Base-by-base conservation (phyloP, 306 rosid genomes). In the Quercus bicolor region DNA sequence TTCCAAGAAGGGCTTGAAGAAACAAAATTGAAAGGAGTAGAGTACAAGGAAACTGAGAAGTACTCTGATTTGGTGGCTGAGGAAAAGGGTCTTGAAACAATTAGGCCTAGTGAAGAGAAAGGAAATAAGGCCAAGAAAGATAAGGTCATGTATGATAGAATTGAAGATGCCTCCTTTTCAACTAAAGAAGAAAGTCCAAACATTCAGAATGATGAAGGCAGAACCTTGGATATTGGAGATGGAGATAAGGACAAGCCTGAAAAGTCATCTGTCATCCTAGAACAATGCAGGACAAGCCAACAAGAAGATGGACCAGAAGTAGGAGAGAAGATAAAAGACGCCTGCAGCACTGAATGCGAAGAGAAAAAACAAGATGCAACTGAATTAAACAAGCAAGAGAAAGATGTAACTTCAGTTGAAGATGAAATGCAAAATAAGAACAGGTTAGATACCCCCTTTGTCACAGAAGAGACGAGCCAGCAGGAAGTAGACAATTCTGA, bases 281-380 rank as follows among this genome's bases (percentile, higher is more conserved):
- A 19, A 70, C 66, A 34, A 72, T 75, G 66, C 51, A 61, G 8
- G 24, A 64, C 68, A 34, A 79, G 59, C 61, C 53, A 48, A 68
- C 62, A 56, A 56, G 85, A 65, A 73, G 78, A 28, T 43, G 79
- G 23, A 33, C 31, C 33, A 33, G 59, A 70, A 84, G 73, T 51
- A 45, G 68, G 31, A 54, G 65, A 71, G 72, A 73, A 6, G 23
- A 55, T 31, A 28, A 52, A 26, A 66, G 80, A 74, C 40, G 65
- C 78, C 29, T 21, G 77, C 37, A 55, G 56, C 20, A 48, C 20
- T 31, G 55, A 72, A 33, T 33, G 61, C 51, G 26, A 77, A 40
- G 82, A 62, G 73, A 52, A 62, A 71, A 64, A 51, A 59, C 57
- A 78, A 56, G 68, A 82, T 40, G 7, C 48, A 21, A 28, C 54